These are phyloP conservation scores for Teunomyces stri DNA, from an alignment of 805 yeast genomes.

Conservation along the genomic window DNA sequence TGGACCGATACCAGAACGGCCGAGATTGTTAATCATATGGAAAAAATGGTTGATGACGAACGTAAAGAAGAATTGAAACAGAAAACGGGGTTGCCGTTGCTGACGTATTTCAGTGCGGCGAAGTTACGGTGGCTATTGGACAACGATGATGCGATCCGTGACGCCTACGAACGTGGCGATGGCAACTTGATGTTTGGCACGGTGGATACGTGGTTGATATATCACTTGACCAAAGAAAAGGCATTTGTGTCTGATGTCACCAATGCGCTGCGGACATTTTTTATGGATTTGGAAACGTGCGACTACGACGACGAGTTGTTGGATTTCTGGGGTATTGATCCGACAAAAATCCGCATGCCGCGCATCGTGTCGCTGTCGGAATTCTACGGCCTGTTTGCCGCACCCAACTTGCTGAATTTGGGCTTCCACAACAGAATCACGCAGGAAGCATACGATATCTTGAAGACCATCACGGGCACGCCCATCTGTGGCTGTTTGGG, in stretches of 20 bases:
- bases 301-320: conserved; percentile 76
- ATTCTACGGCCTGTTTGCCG: conserved; percentile 66
- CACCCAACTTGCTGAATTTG: conserved; percentile 55
- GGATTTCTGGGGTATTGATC: conserved; percentile 77
- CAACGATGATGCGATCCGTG: conserved; percentile 63
- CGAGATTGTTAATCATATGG: conserved; percentile 62
- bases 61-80: conserved; percentile 56
- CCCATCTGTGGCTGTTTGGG: conserved; percentile 92
- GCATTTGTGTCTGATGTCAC: conserved; percentile 82
- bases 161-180: conserved; percentile 70
- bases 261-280: conserved; percentile 87
- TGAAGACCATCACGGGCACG: conserved; percentile 50
- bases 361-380: conserved; percentile 77
- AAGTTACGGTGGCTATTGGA: conserved; percentile 88
- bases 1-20: conserved; percentile 95
- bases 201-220: conserved; percentile 90
- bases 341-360: conserved; percentile 63
- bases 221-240: conserved; percentile 70
- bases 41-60: conserved; percentile 50
- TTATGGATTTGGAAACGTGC: conserved; percentile 75
- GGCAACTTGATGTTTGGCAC: conserved; percentile 84
- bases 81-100: conserved; percentile 81
- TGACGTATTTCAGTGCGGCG: conserved; percentile 89
- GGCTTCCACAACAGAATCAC: conserved; percentile 54
- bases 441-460: conserved; percentile 49